Base-by-base conservation (phyloP, 2,329 filamentous ascomycete species). In the Botryotinia convoluta region DNA sequence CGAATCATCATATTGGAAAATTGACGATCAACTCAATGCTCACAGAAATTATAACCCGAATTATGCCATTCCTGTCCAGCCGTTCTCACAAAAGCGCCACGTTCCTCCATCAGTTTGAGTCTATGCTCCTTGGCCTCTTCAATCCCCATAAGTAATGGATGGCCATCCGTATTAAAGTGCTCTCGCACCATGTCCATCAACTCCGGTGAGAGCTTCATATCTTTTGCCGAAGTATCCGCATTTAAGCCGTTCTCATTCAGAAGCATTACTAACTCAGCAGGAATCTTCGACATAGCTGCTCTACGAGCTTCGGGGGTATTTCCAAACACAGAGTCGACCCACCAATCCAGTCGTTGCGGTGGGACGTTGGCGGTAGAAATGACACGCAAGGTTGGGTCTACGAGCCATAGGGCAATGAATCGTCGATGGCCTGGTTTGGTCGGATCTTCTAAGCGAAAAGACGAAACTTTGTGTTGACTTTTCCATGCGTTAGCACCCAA, bases 381-480 rank as follows among this genome's bases (percentile, higher is more conserved):
- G 67, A 91, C 83, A 10, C 84, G 84, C 8, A 81, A 77, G 44
- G 84, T 77, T 0, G 89, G 89, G 75, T 91, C 88, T 3, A 91
- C 85, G 2, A 91, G 83, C 78, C 86, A 91, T 57, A 91, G 82
- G 0, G 86, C 86, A 0, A 91, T 80, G 72, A 90, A 86, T 75
- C 87, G 86, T 22, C 86, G 82, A 77, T 90, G 86, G 3, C 89
- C 89, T 0, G 86, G 84, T 72, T 84, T 85, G 0, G 84, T 85
- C 0, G 77, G 77, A 74, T 91, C 88, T 2, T 75, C 77, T 0
- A 91, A 83, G 6, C 78, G 74, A 78, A 91, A 91, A 0, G 85
- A 82, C 8, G 82, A 77, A 0, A 88, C 86, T 26, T 82, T 81
- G 77, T 90, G 87, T 75, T 90, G 88, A 20, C 57, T 70, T 62